These are phyloP conservation scores for Rhynchosporium agropyri DNA, from an alignment of 2,329 filamentous ascomycete genomes.

Conservation along the genomic window DNA sequence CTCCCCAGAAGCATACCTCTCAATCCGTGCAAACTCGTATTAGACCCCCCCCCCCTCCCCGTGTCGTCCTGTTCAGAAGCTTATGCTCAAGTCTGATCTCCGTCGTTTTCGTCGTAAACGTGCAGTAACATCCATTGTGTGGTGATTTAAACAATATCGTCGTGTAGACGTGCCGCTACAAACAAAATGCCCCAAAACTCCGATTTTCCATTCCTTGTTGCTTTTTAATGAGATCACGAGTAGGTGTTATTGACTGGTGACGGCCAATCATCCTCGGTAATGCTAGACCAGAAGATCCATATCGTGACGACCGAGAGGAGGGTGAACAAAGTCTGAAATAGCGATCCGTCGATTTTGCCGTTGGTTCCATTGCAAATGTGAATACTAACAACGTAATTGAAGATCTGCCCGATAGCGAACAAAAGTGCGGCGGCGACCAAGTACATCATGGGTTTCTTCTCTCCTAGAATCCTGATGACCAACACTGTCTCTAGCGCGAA, in stretches of 20 bases:
- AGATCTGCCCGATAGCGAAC: constrained; percentile 91
- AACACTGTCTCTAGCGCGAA: constrained; percentile 82
- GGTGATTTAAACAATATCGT: constrained; percentile 38
- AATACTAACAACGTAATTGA: constrained; percentile 91
- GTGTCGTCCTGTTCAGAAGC: constrained; percentile 17
- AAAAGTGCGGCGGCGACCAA: constrained; percentile 72
- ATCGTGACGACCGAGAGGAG: constrained; percentile 78
- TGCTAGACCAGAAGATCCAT: constrained; percentile 98
- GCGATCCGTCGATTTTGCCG: constrained; percentile 86
- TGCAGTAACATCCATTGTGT: constrained; percentile 31
- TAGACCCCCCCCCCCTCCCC: constrained; percentile 18
- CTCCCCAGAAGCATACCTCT: constrained; percentile 21
- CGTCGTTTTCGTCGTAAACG: constrained; percentile 25
- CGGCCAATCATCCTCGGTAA: constrained; percentile 98
- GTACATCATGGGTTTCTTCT: constrained; percentile 91
- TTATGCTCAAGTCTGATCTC: constrained; percentile 22
- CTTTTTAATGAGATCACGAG: constrained; percentile 33
- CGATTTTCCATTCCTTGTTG: constrained; percentile 29
- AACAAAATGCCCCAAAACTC: constrained; percentile 37
- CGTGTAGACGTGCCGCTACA: constrained; percentile 32
- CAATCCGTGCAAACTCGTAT: constrained; percentile 12
- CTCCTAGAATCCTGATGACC: constrained; percentile 83
- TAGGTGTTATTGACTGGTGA: constrained; percentile 48
- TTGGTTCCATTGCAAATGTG: constrained; percentile 83
- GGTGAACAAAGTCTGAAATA: constrained; percentile 94